Percentiles rank a stretch among this genome's conserved stretches.
phyloP scores from a whole-genome alignment of 2,329 filamentous ascomycete species.

The Zymoseptoria tritici region DNA sequence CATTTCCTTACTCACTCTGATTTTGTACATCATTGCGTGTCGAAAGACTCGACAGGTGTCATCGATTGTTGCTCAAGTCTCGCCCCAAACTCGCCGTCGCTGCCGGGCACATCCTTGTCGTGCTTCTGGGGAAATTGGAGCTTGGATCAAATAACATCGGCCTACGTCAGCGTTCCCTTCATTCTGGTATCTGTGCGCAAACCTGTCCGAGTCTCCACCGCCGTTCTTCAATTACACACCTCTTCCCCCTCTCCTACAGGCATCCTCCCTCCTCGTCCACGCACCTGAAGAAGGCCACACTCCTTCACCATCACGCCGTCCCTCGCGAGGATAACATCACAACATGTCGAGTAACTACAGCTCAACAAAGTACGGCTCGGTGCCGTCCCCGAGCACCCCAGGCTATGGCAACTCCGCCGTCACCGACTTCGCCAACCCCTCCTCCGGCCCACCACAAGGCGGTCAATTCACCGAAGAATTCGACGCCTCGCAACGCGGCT shows the following conservation, averaged over 20 bases:
- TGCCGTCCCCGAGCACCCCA: not conserved
- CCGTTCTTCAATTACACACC: not conserved
- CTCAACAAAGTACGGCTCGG: not conserved
- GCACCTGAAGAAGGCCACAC: not conserved
- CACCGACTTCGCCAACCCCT: not conserved
- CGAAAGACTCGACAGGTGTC: not conserved
- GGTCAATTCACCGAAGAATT: not conserved
- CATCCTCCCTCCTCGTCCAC: not conserved
- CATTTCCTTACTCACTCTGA: not conserved
- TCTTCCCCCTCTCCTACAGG: not conserved
- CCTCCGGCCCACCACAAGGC: not conserved
- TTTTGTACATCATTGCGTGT: not conserved
- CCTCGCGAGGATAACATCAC: not conserved
- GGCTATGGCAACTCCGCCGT: not conserved
- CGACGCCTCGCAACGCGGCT: not conserved
- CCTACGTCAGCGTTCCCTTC: not conserved
- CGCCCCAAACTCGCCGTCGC: not conserved
- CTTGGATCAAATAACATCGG: not conserved
- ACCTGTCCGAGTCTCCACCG: not conserved
- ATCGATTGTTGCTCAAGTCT: not conserved
- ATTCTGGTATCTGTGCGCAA: not conserved
- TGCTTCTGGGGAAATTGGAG: not conserved
- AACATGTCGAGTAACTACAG: not conserved
- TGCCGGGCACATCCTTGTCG: not conserved
- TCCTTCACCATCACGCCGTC: not conserved